Percentiles rank a stretch among this genome's conserved stretches.
Conservation (phyloP, 2,329 filamentous ascomycete species). For the Neonectria hederae region DNA sequence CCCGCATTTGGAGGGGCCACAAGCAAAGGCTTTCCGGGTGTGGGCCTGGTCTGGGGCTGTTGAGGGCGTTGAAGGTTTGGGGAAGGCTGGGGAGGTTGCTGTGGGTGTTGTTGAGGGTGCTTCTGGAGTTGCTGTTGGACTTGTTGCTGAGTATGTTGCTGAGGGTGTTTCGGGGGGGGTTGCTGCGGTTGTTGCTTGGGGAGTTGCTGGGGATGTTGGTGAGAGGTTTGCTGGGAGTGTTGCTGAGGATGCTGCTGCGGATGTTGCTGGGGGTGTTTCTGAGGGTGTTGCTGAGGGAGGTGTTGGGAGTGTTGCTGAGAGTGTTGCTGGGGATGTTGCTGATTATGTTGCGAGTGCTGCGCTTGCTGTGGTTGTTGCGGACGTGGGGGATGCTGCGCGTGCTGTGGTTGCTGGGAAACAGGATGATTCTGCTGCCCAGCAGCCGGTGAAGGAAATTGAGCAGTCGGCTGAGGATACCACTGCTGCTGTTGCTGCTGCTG, state of each 20-base stretch:
- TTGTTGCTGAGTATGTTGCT: slow-evolving; percentile 29
- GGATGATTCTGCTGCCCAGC: slow-evolving; percentile 35
- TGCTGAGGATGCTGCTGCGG: slow-evolving; percentile 31
- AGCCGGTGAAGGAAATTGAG: slow-evolving; percentile 35
- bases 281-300: slow-evolving; percentile 35
- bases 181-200: slow-evolving; percentile 33
- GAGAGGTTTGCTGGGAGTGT: slow-evolving; percentile 19
- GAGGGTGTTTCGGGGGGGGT: slow-evolving; percentile 27
- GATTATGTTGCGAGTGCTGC: slow-evolving; percentile 29
- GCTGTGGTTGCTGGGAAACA: slow-evolving; percentile 29
- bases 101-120: slow-evolving; percentile 28
- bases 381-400: slow-evolving; percentile 24
- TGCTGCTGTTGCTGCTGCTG: slow-evolving; percentile 28
- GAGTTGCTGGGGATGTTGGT: slow-evolving; percentile 21
- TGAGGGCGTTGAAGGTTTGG: slow-evolving; percentile 33
- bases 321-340: slow-evolving; percentile 24
- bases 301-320: slow-evolving; percentile 31
- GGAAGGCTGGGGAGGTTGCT: slow-evolving; percentile 31
- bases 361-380: slow-evolving; percentile 35
- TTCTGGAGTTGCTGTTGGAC: slow-evolving; percentile 25
- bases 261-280: slow-evolving; percentile 27
- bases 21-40: slow-evolving; percentile 44
- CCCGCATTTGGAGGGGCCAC: slow-evolving; percentile 49
- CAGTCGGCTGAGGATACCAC: slow-evolving; percentile 35
- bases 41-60: slow-evolving; percentile 37